Percentiles rank a stretch among this genome's conserved stretches.
Evolutionary conservation across 2,329 filamentous ascomycete genomes (phyloP).

Genomic region (Aspergillus sp.): DNA sequence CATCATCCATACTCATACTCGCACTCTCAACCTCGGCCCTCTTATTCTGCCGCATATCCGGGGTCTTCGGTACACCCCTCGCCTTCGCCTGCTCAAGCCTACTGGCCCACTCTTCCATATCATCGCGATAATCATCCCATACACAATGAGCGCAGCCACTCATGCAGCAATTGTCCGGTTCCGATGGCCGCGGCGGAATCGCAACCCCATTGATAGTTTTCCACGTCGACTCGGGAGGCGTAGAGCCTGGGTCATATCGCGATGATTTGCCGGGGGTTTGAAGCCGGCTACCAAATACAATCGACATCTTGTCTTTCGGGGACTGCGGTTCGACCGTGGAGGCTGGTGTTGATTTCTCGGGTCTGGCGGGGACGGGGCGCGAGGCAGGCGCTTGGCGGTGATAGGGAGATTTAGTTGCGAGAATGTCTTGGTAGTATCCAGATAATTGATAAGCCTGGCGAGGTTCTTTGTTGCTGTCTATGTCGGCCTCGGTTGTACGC

Average conservation of each 20-base stretch:
- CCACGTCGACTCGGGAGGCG: conserved; percentile 53
- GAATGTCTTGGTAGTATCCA: conserved; percentile 40
- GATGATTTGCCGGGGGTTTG: conserved; percentile 63
- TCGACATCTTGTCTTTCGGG: conserved; percentile 48
- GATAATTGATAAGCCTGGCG: conserved; percentile 36
- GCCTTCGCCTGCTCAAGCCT: conserved; percentile 56
- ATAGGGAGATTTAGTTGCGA: conserved; percentile 25
- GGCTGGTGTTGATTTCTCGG: conserved; percentile 13
- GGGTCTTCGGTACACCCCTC: conserved; percentile 19
- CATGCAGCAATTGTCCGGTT: conserved; percentile 99
- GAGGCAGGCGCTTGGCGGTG: conserved; percentile 12
- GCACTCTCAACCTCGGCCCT: conserved; percentile 42
- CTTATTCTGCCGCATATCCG: conserved; percentile 26
- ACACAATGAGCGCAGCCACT: conserved; percentile 96
- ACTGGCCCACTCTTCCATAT: conserved; percentile 79
- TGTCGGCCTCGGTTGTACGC: conserved; percentile 9
- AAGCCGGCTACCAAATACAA: conserved; percentile 76
- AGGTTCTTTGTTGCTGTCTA: conserved; percentile 5
- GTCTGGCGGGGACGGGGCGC: conserved; percentile 8
- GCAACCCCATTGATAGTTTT: conserved; percentile 64
- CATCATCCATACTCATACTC: conserved; percentile 65
- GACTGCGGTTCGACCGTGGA: conserved; percentile 18
- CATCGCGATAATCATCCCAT: conserved; percentile 86
- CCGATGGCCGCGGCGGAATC: conserved; percentile 75
- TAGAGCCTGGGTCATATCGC: conserved; percentile 48